Percentiles rank a stretch among this genome's conserved stretches.
Evolutionary conservation across 345 rosid species (phyloP).

Genomic region (Linum usitatissimum): DNA sequence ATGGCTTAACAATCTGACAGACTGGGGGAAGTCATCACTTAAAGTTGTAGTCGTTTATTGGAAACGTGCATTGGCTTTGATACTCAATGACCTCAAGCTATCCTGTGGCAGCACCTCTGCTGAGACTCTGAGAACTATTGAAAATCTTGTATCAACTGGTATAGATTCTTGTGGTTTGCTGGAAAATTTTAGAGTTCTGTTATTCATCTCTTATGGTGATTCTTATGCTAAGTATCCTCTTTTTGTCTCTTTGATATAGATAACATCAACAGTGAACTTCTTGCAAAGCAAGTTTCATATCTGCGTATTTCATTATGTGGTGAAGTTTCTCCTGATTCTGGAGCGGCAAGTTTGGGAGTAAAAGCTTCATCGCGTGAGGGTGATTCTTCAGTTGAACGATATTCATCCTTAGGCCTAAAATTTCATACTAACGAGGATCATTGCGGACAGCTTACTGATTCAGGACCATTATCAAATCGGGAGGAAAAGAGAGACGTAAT

Average conservation of each 20-base stretch:
- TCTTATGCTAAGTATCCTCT: slow-evolving; percentile 1
- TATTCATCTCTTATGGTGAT: slow-evolving; percentile 7
- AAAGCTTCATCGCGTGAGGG: slow-evolving; percentile 16
- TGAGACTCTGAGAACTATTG: slow-evolving; percentile 32
- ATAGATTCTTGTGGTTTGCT: slow-evolving; percentile 16
- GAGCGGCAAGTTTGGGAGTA: slow-evolving; percentile 16
- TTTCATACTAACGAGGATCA: slow-evolving; percentile 24
- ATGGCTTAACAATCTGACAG: slow-evolving; percentile 86
- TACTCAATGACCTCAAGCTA: slow-evolving; percentile 44
- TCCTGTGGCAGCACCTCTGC: slow-evolving; percentile 31
- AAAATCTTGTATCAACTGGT: slow-evolving; percentile 58
- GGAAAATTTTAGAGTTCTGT: slow-evolving; percentile 8
- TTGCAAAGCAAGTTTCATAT: slow-evolving; percentile 48
- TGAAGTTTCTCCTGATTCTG: slow-evolving; percentile 22
- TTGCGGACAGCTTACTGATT: slow-evolving; percentile 27
- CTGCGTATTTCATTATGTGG: slow-evolving; percentile 45
- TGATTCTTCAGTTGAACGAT: slow-evolving; percentile 15
- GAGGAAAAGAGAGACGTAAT: slow-evolving; percentile 20
- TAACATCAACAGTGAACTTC: slow-evolving; percentile 41
- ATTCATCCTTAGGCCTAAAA: slow-evolving; percentile 20
- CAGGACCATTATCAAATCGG: slow-evolving; percentile 17
- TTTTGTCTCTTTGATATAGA: slow-evolving; percentile 34
- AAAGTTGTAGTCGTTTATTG: slow-evolving; percentile 74
- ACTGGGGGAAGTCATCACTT: slow-evolving; percentile 89
- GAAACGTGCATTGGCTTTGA: slow-evolving; percentile 57